Base-by-base conservation (phyloP, 495 filamentous ascomycete species). In the Thermothielavioides terrestris region DNA sequence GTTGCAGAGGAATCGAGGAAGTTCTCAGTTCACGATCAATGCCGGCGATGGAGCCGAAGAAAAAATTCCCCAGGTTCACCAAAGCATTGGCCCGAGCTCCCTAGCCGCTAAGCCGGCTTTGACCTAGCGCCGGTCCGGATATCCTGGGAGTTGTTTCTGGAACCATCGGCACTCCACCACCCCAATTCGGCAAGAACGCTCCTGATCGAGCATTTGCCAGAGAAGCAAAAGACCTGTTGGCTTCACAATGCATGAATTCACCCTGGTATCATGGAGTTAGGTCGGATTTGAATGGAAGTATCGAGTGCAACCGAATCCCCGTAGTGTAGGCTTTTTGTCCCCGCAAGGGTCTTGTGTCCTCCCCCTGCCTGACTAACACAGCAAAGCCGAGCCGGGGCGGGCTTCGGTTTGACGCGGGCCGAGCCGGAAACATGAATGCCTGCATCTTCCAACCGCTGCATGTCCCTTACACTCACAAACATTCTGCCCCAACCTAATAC, bases 11-110 rank as follows among this genome's bases (percentile, higher is more conserved):
- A 43, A 18, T 18, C 23, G 49, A 43, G 26, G 36, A 39, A 49
- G 37, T n/a, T n/a, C n/a, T n/a, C n/a, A 55, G 49, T 60, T 53
- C 34, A 30, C 4, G 12, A 12, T 34, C 35, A 46, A 58, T 42
- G 48, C 21, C 43, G 32, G 37, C 18, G 45, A 39, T 46, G 28
- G 28, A 45, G 44, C 28, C 37, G 45, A 60, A 65, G n/a, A n/a
- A 65, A 65, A 61, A 61, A 50, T 55, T 41, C 51, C 60, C 40
- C 46, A 56, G 35, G 44, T 55, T 55, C 52, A 49, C 47, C 47
- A 52, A 40, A 42, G 23, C 35, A 40, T 46, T 61, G 62, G 62
- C 55, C 60, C 62, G 60, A 65, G 62, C 62, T 63, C 53, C 62
- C 31, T 23, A 4, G 20, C 18, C 50, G 51, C 58, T 60, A 59